Evolutionary conservation across 176 grass and related monocot species (phyloP).

Genomic region (Aegilops umbellulata): DNA sequence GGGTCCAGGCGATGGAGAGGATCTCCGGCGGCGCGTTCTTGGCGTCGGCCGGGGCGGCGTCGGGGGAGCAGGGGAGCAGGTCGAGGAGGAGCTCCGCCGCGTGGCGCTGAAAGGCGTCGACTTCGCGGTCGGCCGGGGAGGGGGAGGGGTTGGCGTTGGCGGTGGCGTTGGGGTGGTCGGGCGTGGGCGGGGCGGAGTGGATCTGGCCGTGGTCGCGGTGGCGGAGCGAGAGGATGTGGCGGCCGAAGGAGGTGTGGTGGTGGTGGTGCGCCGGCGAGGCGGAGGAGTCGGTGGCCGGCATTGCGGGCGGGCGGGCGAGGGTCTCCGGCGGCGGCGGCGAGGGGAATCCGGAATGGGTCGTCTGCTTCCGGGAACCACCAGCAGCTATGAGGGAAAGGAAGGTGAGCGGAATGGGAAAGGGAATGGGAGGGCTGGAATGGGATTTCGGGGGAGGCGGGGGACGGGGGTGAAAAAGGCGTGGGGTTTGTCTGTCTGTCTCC

Average conservation of each 20-base stretch:
- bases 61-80: slow-evolving; percentile 36
- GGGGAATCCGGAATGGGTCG: neutral
- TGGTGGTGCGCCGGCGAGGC: slow-evolving; percentile 33
- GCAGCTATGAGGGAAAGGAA: neutral
- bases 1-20: slow-evolving; percentile 75
- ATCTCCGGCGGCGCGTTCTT: neutral
- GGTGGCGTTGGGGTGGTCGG: neutral
- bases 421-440: neutral
- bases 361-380: neutral
- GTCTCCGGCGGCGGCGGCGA: neutral
- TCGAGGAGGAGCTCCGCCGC: slow-evolving; percentile 36
- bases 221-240: slow-evolving; percentile 46
- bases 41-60: neutral
- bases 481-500: neutral
- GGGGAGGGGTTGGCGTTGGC: neutral
- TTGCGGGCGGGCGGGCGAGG: neutral
- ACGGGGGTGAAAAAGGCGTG: neutral
- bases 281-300: slow-evolving; percentile 57
- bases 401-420: neutral
- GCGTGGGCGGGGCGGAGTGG: slow-evolving; percentile 22
- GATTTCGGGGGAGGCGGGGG: neutral
- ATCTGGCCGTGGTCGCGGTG: slow-evolving; percentile 44
- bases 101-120: slow-evolving; percentile 63
- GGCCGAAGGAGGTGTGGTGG: slow-evolving; percentile 44
- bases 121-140: slow-evolving; percentile 24